Percentiles rank a stretch among this genome's conserved stretches.
Evolutionary conservation across 129 eudicot genomes (phyloP).

Genomic region (Escallonia rubra): DNA sequence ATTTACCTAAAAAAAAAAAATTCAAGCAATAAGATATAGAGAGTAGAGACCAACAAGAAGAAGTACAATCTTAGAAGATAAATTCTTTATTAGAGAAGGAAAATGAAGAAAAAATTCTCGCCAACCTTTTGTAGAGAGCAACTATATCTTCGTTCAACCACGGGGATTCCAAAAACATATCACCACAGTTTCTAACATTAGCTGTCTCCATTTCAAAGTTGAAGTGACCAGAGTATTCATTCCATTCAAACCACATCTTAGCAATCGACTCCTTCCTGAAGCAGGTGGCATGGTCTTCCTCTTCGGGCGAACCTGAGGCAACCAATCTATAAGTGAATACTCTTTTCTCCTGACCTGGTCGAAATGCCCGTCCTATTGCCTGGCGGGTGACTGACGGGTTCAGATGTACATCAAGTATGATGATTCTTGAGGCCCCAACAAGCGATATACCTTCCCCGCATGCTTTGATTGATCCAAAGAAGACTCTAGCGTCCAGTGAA

Average conservation of each 20-base stretch:
- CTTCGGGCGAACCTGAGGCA: constrained; percentile 45
- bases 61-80: background rate
- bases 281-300: constrained; percentile 49
- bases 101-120: background rate
- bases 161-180: constrained; percentile 61
- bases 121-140: constrained; percentile 57
- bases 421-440: constrained; percentile 50
- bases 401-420: constrained; percentile 37
- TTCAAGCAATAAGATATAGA: background rate
- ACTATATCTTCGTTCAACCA: constrained; percentile 52
- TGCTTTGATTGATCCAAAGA: constrained; percentile 50
- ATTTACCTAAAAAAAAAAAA: constrained; percentile 6
- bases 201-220: constrained; percentile 53
- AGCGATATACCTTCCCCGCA: constrained; percentile 56
- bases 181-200: constrained; percentile 52
- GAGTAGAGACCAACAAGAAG: background rate
- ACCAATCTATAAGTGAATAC: constrained; percentile 37
- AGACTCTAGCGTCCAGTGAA: constrained; percentile 33
- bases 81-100: background rate
- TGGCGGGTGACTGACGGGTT: constrained; percentile 52
- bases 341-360: constrained; percentile 41
- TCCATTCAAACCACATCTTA: constrained; percentile 95
- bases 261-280: constrained; percentile 77
- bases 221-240: constrained; percentile 39
- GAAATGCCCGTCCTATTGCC: constrained; percentile 50